A percentile compares a stretch with the other conserved stretches of the same genome.
Evolutionary conservation across 441 rosid genomes (phyloP).

Genomic region (Macaranga tanarius): DNA sequence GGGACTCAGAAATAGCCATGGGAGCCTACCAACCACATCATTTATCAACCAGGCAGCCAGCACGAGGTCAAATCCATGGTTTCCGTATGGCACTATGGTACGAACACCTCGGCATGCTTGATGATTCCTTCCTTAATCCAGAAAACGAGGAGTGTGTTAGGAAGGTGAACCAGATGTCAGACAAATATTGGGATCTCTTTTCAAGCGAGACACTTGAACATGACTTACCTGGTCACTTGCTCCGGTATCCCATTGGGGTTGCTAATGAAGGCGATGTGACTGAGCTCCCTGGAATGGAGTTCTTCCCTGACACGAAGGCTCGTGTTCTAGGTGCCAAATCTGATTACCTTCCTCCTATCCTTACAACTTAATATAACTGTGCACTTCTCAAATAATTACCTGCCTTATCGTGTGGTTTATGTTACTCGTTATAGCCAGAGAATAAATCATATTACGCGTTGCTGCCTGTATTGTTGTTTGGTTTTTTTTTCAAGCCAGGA

Average conservation of each 20-base stretch:
- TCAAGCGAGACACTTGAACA: slow-evolving; percentile 77
- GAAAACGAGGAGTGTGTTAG: slow-evolving; percentile 60
- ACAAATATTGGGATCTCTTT: slow-evolving; percentile 89
- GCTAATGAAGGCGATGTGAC: slow-evolving; percentile 64
- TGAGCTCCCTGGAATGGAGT: slow-evolving; percentile 65
- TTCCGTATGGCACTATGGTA: slow-evolving; percentile 97
- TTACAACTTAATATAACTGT: slow-evolving; percentile 56
- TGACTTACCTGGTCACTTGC: slow-evolving; percentile 94
- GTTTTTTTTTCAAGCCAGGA: slow-evolving; percentile 2
- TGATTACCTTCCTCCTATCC: slow-evolving; percentile 92
- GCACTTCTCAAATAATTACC: slow-evolving; percentile 15
- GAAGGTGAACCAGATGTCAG: slow-evolving; percentile 76
- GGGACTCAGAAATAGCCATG: slow-evolving; percentile 99
- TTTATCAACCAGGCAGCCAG: slow-evolving; percentile 74
- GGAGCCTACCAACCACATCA: slow-evolving; percentile 96
- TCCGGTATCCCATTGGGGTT: slow-evolving; percentile 81
- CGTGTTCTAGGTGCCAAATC: slow-evolving; percentile 78
- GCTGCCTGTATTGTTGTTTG: neutral
- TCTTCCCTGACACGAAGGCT: slow-evolving; percentile 95
- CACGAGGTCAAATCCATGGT: slow-evolving; percentile 94
- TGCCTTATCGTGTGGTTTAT: slow-evolving; percentile 9
- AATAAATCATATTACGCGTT: slow-evolving; percentile 22
- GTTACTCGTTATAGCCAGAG: slow-evolving; percentile 9
- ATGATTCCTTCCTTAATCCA: slow-evolving; percentile 74
- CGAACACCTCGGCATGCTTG: slow-evolving; percentile 94